Evolutionary conservation across 2,329 filamentous ascomycete species (phyloP), one percentile per base, ranked within the genome.

Genomic region (Monilinia aucupariae): DNA sequence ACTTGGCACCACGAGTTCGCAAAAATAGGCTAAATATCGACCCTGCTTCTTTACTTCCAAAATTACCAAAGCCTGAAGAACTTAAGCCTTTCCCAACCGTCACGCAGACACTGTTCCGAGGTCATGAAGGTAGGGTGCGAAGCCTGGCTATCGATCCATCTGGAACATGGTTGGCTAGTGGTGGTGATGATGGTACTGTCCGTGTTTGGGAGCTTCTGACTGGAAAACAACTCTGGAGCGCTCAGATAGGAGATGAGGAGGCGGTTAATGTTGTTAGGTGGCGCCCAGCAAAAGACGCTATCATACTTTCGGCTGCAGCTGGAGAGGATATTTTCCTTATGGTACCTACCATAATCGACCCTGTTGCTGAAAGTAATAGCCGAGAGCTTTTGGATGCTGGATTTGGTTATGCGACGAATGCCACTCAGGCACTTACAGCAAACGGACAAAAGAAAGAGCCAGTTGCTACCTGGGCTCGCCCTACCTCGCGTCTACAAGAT

Each of bases 11-110:
- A 53, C 84, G 94, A 72, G 86, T 99, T 63, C 86, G 93, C 65
- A 89, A 96, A 75, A 97, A 92, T 79, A 90, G 92, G 76, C 85
- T 99, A 72, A 96, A 97, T 77, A 97, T 99, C 72, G 94, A 99
- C 71, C 94, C 94, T 3, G 89, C 90, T 75, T 96, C 91, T 45
- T 80, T 99, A 58, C 82, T 99, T 43, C 93, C 94, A 15, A 97
- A 97, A 75, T 81, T 99, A 9, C 94, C 96, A 9, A 90, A 89
- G 64, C 93, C 94, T 0, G 91, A 96, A 71, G 93, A 99, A 72
- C 82, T 99, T 63, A 91, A 91, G 72, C 94, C 94, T 2, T 99
- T 97, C 81, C 94, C 94, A 17, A 96, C 92, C 0, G 86, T 91
- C 10, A 93, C 90, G 70, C 89, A 92, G 51, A 91, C 91, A 7